Base-by-base conservation (phyloP, 169 alveolate species). In the Miamiensis avidus region DNA sequence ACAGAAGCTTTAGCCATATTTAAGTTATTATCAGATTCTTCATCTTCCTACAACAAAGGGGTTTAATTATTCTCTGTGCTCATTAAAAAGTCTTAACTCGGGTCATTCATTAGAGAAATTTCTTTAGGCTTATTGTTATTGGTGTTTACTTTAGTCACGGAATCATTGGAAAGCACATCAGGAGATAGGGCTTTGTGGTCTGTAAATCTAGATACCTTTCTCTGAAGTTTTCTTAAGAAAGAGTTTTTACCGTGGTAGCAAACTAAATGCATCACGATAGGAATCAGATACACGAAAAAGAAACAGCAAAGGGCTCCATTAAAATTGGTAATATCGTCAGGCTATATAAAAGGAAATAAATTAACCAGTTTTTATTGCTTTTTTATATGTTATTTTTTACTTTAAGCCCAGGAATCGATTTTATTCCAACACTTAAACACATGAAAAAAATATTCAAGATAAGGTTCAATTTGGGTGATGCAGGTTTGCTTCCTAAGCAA, bases 171-270 rank as follows among this genome's bases (percentile, higher is more conserved):
- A 49, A 11, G 26, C 26, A 11, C 69, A 49, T 49, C 69, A 20
- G 4, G 26, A 49, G 26, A 11, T 49, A 49, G 20, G 20, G 69
- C 26, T 49, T 49, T 49, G 20, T 49, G 69, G 20, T 49, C 69
- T 49, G 69, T 49, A 49, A 49, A 49, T 49, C 69, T 49, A 11
- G 69, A 49, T 11, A 49, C 20, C 20, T 49, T 49, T 49, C 69
- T 49, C 20, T 49, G 69, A 11, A 49, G 26, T 49, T 49, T 49
- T 49, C 49, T 65, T 0, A 79, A 27, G 29, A 79, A 49, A 11
- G 34, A 49, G 29, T 64, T 79, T 31, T 34, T 49, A 20, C 84
- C 84, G 65, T 79, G 84, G 64, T 79, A 79, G 20, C 84, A 79
- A 0, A 76, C 76, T 0, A 79, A 28, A 79, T 79, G 84, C 64